Base-by-base conservation (phyloP, 2,329 filamentous ascomycete genomes). In the Venturia aucupariae region DNA sequence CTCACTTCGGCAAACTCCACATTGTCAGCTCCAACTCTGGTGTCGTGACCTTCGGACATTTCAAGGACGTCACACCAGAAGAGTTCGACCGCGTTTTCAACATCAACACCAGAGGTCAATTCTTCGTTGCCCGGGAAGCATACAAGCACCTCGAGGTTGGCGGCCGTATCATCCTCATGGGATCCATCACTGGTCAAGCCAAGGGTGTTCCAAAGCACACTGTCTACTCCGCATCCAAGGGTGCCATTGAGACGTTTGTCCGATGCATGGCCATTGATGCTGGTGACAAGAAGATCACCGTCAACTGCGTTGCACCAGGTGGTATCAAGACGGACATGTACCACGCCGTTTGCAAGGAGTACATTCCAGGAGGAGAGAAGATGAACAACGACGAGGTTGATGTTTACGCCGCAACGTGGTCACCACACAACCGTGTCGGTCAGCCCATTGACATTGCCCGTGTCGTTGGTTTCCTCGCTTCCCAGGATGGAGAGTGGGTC, bases 11-110 rank as follows among this genome's bases (percentile, higher is more conserved):
- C 74, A 81, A 84, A 74, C 80, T 90, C 71, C 80, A 89, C 76
- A 87, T 90, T 69, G 86, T 87, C 71, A 85, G 84, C 80, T 88
- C 84, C 72, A 89, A 89, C 80, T 85, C 83, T 57, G 86, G 81
- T 68, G 81, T 82, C 64, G 80, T 82, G 42, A 78, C 77, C 55
- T 82, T 82, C 72, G 80, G 80, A 66, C 80, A 82, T 73, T 73
- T 82, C 69, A 80, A 81, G 73, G 80, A 82, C 66, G 80, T 82
- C 57, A 78, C 78, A 57, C 79, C 81, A 72, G 81, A 82, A 72
- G 78, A 82, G 72, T 84, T 79, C 68, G 81, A 86, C 74, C 79
- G 80, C 46, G 83, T 86, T 65, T 84, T 86, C 73, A 78, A 77
- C 72, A 80, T 86, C 72, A 86, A 86, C 78, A 85, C 83, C 42